Evolutionary conservation across 2,329 filamentous ascomycete genomes (phyloP).

Genomic region (Plenodomus lindquistii): DNA sequence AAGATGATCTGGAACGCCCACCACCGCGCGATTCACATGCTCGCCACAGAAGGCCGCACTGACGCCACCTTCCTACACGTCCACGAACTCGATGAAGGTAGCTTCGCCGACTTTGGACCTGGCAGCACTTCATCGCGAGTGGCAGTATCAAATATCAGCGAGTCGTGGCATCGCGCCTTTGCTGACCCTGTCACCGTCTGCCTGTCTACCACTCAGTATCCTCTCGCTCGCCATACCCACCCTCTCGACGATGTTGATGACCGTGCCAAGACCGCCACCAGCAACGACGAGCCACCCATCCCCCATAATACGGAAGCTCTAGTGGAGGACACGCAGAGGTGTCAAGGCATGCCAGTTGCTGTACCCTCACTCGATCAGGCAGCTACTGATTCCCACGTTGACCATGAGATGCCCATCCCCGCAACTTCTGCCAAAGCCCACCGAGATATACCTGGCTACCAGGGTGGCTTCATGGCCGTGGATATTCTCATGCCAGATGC

Average conservation of each 20-base stretch:
- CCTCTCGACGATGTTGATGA: constrained; percentile 26
- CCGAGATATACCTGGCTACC: too few species aligned
- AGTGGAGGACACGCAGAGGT: too few species aligned
- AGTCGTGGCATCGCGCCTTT: constrained; percentile 24
- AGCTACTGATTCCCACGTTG: too few species aligned
- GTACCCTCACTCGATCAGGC: too few species aligned
- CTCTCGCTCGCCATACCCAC: constrained; percentile 11
- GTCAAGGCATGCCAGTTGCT: too few species aligned
- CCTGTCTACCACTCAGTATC: constrained; percentile 22
- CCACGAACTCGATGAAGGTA: constrained; percentile 8
- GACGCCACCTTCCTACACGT: constrained; percentile 23
- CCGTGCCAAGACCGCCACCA: constrained; percentile 11
- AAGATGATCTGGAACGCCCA: constrained; percentile 32
- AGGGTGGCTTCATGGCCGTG: too few species aligned
- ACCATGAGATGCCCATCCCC: too few species aligned
- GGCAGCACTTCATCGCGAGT: constrained; percentile 9
- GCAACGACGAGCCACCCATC: constrained; percentile 1
- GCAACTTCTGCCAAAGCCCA: too few species aligned
- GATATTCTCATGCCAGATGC: too few species aligned
- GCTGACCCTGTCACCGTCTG: constrained; percentile 20
- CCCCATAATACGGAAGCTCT: background rate
- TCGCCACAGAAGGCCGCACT: constrained; percentile 20
- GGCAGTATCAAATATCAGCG: constrained; percentile 16
- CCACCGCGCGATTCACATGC: constrained; percentile 19
- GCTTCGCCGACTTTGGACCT: constrained; percentile 20